Percentiles rank a stretch among this genome's conserved stretches.
Evolutionary conservation across 2,329 filamentous ascomycete species (phyloP).

Genomic region (Nakataea oryzae): DNA sequence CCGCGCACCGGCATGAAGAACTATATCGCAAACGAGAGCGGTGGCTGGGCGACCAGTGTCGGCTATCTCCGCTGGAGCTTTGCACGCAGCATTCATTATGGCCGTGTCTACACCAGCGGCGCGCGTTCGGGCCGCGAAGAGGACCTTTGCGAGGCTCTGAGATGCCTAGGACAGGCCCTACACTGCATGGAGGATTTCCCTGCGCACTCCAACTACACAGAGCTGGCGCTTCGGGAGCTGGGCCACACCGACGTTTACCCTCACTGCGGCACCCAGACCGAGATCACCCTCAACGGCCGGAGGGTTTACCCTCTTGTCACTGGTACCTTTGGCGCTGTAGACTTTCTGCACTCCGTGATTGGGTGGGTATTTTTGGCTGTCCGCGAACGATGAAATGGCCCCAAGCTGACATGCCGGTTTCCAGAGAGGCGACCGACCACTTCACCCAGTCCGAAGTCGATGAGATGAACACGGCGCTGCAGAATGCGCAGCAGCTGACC

Average conservation of each 20-base stretch:
- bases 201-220: slow-evolving; percentile 76
- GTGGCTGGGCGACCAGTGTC: slow-evolving; percentile 80
- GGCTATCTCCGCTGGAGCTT: slow-evolving; percentile 75
- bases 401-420: not conserved
- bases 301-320: slow-evolving; percentile 67
- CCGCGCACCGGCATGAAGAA: slow-evolving; percentile 91
- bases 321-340: slow-evolving; percentile 66
- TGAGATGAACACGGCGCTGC: slow-evolving; percentile 65
- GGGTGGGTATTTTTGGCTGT: slow-evolving; percentile 16
- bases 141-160: slow-evolving; percentile 70
- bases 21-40: slow-evolving; percentile 87
- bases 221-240: slow-evolving; percentile 65
- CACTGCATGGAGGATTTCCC: slow-evolving; percentile 73
- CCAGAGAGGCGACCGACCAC: slow-evolving; percentile 63
- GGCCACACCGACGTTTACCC: slow-evolving; percentile 60
- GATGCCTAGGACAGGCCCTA: slow-evolving; percentile 65
- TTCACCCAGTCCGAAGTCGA: slow-evolving; percentile 80
- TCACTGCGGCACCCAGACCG: slow-evolving; percentile 57
- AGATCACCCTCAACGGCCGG: slow-evolving; percentile 56
- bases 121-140: slow-evolving; percentile 56
- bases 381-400: not conserved
- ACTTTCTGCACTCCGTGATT: slow-evolving; percentile 71
- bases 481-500: slow-evolving; percentile 49
- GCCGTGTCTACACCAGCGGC: slow-evolving; percentile 62
- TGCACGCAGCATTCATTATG: slow-evolving; percentile 65